phyloP scores from a whole-genome alignment of 768 basidiomycete species.

The Tylopilus rubrobrunneus region DNA sequence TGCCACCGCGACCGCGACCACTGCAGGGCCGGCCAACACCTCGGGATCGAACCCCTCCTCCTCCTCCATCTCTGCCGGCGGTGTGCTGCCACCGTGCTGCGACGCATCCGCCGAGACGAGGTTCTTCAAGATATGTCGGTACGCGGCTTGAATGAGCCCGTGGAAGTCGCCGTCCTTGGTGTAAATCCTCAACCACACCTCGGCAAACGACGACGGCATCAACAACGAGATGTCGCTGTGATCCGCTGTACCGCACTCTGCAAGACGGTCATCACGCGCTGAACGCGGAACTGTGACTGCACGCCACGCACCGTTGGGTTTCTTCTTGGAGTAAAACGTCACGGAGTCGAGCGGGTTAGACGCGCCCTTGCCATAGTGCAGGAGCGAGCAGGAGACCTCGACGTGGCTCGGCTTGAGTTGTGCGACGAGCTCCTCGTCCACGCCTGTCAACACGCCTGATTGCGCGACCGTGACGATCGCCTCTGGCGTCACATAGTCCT shows the following conservation, averaged over 20 bases:
- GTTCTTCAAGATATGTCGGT: slow-evolving; percentile 40
- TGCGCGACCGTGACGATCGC: slow-evolving; percentile 42
- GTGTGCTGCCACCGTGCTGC: not conserved
- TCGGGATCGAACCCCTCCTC: slow-evolving; percentile 17
- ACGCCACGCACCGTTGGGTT: slow-evolving; percentile 46
- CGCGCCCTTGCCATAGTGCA: slow-evolving; percentile 78
- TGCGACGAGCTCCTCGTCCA: too few relatives aligned
- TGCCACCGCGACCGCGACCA: not conserved
- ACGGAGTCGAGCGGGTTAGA: slow-evolving; percentile 65
- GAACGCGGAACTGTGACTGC: not conserved
- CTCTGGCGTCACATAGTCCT: slow-evolving; percentile 33
- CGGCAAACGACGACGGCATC: slow-evolving; percentile 63
- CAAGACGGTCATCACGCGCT: not conserved
- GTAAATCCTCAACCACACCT: slow-evolving; percentile 66
- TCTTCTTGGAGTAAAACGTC: slow-evolving; percentile 69
- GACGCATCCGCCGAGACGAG: slow-evolving; percentile 12
- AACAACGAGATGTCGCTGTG: slow-evolving; percentile 61
- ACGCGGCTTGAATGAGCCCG: slow-evolving; percentile 66
- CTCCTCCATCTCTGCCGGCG: not conserved
- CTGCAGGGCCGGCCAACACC: not conserved
- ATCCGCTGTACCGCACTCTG: slow-evolving; percentile 45
- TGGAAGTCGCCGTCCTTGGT: slow-evolving; percentile 57
- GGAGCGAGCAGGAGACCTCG: slow-evolving; percentile 56
- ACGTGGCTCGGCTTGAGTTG: slow-evolving; percentile 41
- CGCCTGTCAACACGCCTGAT: too few relatives aligned